phyloP scores from a whole-genome alignment of 2,329 filamentous ascomycete species.

The Pseudogymnoascus verrucosus region DNA sequence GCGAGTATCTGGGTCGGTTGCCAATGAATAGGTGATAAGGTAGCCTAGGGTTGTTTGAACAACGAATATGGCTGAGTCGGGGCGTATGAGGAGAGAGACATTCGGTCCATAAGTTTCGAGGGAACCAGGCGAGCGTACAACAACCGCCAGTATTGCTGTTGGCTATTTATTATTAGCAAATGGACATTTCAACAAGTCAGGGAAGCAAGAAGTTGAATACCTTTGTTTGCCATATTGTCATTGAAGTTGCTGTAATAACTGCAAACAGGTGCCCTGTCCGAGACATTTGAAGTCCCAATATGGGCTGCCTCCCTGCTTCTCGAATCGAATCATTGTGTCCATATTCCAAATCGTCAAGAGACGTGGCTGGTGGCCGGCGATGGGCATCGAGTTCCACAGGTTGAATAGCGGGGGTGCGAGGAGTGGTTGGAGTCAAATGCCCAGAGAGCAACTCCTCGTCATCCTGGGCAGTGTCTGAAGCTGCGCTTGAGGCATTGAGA shows the following conservation, averaged over 20 bases:
- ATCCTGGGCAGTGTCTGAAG: slow-evolving; percentile 18
- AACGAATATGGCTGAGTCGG: slow-evolving; percentile 86
- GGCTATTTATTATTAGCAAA: slow-evolving; percentile 47
- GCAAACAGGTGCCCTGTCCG: slow-evolving; percentile 78
- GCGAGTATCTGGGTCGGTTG: slow-evolving; percentile 70
- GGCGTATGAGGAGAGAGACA: slow-evolving; percentile 73
- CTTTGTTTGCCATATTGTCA: slow-evolving; percentile 97
- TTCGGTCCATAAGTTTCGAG: slow-evolving; percentile 79
- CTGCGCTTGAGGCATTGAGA: slow-evolving; percentile 22
- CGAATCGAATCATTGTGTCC: slow-evolving; percentile 11
- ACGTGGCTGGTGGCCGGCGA: slow-evolving; percentile 13
- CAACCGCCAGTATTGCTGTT: slow-evolving; percentile 76
- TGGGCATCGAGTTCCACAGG: slow-evolving; percentile 49
- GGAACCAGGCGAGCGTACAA: slow-evolving; percentile 74
- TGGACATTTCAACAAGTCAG: background rate
- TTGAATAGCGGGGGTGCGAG: slow-evolving; percentile 48
- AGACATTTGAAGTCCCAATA: slow-evolving; percentile 69
- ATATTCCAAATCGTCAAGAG: slow-evolving; percentile 15
- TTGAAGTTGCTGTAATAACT: slow-evolving; percentile 73
- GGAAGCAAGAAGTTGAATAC: slow-evolving; percentile 38
- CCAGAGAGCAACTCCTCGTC: slow-evolving; percentile 20
- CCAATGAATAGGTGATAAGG: slow-evolving; percentile 88
- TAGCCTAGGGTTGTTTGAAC: slow-evolving; percentile 80
- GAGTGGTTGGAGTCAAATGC: slow-evolving; percentile 33
- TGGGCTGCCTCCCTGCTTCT: slow-evolving; percentile 45